Evolutionary conservation across 768 basidiomycete genomes (phyloP), one percentile per base, ranked within the genome.

Genomic region (Rhizopogon salebrosus): DNA sequence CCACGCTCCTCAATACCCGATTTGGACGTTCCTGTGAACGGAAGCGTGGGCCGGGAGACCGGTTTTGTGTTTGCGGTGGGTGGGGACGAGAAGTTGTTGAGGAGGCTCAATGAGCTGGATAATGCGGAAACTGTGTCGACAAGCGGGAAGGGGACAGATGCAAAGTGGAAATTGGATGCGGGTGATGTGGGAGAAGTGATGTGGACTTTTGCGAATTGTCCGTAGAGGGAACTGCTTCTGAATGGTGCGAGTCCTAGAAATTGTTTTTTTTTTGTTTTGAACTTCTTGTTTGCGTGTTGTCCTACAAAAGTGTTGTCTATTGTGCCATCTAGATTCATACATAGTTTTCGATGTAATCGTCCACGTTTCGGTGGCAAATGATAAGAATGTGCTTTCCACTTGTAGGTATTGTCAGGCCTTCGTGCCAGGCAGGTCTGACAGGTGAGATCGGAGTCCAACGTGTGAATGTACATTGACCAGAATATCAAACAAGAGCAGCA

Each of bases 1-100:
- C 67, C 71, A 0, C 52, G 62, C 49, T 55, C 60, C 0, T 50
- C 38, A 6, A 18, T 50, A n/a, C 49, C 41, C 13, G 29, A 56
- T 74, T 24, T 63, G 68, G 16, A 68, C 73, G 52, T 68, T 34
- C 68, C 70, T 20, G 67, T 75, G 57, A 53, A 59, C 53, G 66
- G 61, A n/a, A 71, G 51, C 41, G 57, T 60, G 31, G 65, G 67
- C 20, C 70, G 67, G 36, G 80, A 81, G 26, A 65, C 75, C 38
- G 78, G 82, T 53, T 83, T 87, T 52, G 71, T 88, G 51, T 67
- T 89, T 39, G 84, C 81, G 9, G 64, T 89, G 35, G 84, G 87
- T 49, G 77, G 80, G 45, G 91, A 93, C 66, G 89, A 92, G 75
- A 87, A 86, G 70, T 60, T 92, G 58, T 67, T 92, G 66, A 77